Percentiles rank a stretch among this genome's conserved stretches.
These are phyloP conservation scores for Colletotrichum cereale DNA, from an alignment of 2,329 filamentous ascomycete genomes.

Conservation along the genomic window DNA sequence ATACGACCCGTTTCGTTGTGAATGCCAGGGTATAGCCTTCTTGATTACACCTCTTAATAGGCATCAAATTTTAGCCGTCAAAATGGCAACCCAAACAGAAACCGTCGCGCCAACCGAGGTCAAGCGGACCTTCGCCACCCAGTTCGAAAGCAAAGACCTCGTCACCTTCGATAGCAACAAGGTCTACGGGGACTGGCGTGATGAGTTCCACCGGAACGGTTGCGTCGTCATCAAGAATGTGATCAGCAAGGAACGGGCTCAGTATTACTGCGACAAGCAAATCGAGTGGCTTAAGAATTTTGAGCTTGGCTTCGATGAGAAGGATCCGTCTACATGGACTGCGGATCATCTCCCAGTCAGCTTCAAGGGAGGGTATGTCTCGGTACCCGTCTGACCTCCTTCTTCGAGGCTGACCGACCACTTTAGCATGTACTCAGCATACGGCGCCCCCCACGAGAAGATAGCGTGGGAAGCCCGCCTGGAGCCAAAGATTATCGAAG, in stretches of 20 bases:
- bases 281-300: constrained; percentile 58
- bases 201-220: constrained; percentile 57
- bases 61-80: neutral
- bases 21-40: neutral
- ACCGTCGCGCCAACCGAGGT: constrained; percentile 21
- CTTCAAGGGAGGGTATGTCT: constrained; percentile 52
- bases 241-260: constrained; percentile 52
- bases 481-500: constrained; percentile 55
- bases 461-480: constrained; percentile 58
- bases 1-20: neutral
- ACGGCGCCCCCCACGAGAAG: constrained; percentile 56
- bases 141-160: constrained; percentile 45
- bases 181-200: constrained; percentile 56
- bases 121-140: constrained; percentile 38
- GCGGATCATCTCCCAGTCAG: constrained; percentile 56
- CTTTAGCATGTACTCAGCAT: constrained; percentile 54
- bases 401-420: neutral
- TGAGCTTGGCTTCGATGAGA: constrained; percentile 53
- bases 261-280: constrained; percentile 55
- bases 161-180: constrained; percentile 43
- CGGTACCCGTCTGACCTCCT: accelerated
- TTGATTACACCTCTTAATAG: neutral
- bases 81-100: constrained; percentile 37
- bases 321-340: constrained; percentile 56
- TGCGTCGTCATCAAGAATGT: constrained; percentile 56